Percentiles rank a stretch among this genome's conserved stretches.
These are phyloP conservation scores for Phragmites australis DNA, from an alignment of 176 grass and related monocot species.

Conservation along the genomic window DNA sequence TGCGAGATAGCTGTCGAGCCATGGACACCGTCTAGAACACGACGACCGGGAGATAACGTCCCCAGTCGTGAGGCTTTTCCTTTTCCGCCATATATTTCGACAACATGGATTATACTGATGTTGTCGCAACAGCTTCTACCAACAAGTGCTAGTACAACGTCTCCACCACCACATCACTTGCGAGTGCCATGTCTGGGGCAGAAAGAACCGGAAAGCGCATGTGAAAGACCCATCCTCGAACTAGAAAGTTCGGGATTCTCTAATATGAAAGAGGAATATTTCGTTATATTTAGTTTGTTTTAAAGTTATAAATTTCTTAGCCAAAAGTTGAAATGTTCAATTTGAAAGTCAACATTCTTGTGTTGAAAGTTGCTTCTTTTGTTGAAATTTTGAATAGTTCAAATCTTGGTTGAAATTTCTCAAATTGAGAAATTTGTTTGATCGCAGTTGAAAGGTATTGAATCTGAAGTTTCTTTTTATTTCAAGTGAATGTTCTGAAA, in stretches of 20 bases:
- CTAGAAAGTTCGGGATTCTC: not conserved
- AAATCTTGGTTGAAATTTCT: not conserved
- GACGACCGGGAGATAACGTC: not conserved
- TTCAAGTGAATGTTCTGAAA: not conserved
- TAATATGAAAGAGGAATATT: not conserved
- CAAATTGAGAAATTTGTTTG: not conserved
- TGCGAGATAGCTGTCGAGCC: no score
- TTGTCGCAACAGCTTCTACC: not conserved
- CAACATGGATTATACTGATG: not conserved
- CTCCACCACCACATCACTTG: not conserved
- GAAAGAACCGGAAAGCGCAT: no score
- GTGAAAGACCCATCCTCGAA: no score
- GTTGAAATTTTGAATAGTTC: not conserved
- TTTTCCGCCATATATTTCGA: no score
- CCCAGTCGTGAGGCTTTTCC: not conserved
- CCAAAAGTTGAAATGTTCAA: not conserved
- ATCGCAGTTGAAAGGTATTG: not conserved
- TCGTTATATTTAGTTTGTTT: not conserved
- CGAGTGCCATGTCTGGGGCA: not conserved
- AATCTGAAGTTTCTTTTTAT: not conserved
- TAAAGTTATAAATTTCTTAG: not conserved
- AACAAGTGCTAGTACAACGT: not conserved
- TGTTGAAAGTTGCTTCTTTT: not conserved
- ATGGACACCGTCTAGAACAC: no score
- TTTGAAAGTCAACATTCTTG: not conserved